Percentiles rank a stretch among this genome's conserved stretches.
Conservation (phyloP, 495 filamentous ascomycete genomes). For the Trichoderma asperelloides region DNA sequence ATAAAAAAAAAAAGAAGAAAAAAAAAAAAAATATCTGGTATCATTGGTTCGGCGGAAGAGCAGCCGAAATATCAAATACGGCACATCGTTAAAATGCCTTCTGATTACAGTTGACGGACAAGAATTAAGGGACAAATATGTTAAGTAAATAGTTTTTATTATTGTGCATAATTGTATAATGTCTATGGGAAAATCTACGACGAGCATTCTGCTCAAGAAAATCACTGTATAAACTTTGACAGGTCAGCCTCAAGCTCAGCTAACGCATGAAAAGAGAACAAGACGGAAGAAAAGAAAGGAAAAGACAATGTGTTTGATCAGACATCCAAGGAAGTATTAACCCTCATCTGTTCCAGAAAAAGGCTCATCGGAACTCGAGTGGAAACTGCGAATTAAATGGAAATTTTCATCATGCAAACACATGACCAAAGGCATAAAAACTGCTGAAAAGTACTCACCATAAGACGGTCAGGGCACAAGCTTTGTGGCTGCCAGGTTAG, state of each 20-base stretch:
- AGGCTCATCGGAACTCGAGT: slow-evolving; percentile 54
- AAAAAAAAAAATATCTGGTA: neutral
- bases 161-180: neutral
- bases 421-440: slow-evolving; percentile 8
- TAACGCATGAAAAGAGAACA: no score
- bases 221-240: neutral
- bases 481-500: neutral
- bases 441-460: slow-evolving; percentile 18
- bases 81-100: neutral
- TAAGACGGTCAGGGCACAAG: neutral
- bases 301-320: slow-evolving; percentile 36
- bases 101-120: neutral
- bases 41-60: neutral
- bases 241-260: neutral
- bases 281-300: slow-evolving; percentile 21
- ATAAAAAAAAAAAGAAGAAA: neutral
- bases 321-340: slow-evolving; percentile 58
- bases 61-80: neutral
- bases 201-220: neutral
- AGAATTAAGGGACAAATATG: neutral
- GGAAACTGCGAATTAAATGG: slow-evolving; percentile 58
- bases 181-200: neutral
- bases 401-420: slow-evolving; percentile 46
- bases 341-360: slow-evolving; percentile 47
- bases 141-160: neutral